Evolutionary conservation across 768 basidiomycete species (phyloP), one percentile per base, ranked within the genome.

Genomic region (Coprinopsis marcescibilis): DNA sequence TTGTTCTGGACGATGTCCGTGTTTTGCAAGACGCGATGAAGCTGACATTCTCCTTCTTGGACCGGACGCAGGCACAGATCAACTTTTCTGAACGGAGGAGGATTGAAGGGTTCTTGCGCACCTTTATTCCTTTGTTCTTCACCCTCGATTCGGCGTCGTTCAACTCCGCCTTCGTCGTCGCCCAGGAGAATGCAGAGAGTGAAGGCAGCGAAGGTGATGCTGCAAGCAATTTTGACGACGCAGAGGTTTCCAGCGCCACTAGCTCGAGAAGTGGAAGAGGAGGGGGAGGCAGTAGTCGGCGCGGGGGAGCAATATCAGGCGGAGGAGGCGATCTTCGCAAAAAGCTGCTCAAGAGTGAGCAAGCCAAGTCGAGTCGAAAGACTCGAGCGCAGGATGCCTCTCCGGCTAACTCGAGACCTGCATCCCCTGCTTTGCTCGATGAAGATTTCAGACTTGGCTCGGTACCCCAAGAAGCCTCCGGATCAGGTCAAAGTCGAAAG

Each of bases 1-100:
- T 84, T 55, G 68, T 77, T 25, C 57, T 96, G 45, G 82, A 80
- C 29, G 88, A 95, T 61, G 68, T 78, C 10, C 71, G 72, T 14
- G 85, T 92, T 8, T 61, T 98, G 47, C 89, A 90, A 60, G 96
- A 99, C 58, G 76, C 80, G 19, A 63, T 95, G 61, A 94, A 94
- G 70, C 75, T 99, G 58, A 79, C 86, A 26, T 80, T 97, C 57
- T 89, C 89, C 2, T 89, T 90, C 65, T 71, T 99, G 55, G 95
- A 98, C 60, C 85, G 95, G 30, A 87, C 86, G 14, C 83, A 83
- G 50, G 83, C 77, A 6, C 84, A 85, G 62, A 76, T 90, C 44
- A 75, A 76, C 23, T 71, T 75, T 12, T 68, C 72, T 7, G 93
- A 97, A 56, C 72, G 90, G 58, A 83, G 78, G 59, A 73, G 83